phyloP scores from a whole-genome alignment of 2,329 filamentous ascomycete species.

The Diaporthe citriasiana region DNA sequence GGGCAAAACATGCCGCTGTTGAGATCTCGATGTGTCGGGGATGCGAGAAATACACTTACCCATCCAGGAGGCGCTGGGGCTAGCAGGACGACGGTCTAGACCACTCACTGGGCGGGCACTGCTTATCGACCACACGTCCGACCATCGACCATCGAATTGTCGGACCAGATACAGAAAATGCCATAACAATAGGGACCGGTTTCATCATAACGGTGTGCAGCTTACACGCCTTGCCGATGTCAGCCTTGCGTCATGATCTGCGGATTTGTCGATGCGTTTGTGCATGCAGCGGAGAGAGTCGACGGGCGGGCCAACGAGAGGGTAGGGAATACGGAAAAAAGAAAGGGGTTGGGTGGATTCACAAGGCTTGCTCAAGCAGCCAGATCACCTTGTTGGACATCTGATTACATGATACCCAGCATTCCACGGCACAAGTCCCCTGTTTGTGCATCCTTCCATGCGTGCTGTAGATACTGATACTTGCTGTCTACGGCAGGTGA shows the following conservation, averaged over 20 bases:
- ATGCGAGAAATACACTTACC: slow-evolving; percentile 31
- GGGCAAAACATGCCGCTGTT: slow-evolving; percentile 17
- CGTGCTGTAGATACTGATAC: neutral
- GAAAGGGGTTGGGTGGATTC: neutral
- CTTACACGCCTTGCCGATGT: slow-evolving; percentile 14
- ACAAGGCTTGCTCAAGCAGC: neutral
- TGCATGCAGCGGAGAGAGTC: neutral
- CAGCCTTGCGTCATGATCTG: slow-evolving; percentile 32
- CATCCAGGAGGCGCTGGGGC: neutral
- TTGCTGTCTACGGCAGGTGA: neutral
- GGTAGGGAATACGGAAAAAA: too few species aligned
- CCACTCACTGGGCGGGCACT: neutral
- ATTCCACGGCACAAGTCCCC: neutral
- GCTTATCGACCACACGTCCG: neutral
- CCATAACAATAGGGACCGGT: slow-evolving; percentile 8
- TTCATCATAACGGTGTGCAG: neutral
- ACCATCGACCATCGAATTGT: slow-evolving; percentile 20
- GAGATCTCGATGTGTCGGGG: slow-evolving; percentile 25
- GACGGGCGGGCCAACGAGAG: neutral
- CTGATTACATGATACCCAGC: neutral
- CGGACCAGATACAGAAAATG: slow-evolving; percentile 7
- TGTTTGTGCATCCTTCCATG: neutral
- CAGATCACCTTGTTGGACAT: neutral
- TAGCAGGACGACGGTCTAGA: slow-evolving; percentile 8
- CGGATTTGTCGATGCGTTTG: neutral